Conservation (phyloP, 1,284 basidiomycete species). For the Rhodofomes roseus region DNA sequence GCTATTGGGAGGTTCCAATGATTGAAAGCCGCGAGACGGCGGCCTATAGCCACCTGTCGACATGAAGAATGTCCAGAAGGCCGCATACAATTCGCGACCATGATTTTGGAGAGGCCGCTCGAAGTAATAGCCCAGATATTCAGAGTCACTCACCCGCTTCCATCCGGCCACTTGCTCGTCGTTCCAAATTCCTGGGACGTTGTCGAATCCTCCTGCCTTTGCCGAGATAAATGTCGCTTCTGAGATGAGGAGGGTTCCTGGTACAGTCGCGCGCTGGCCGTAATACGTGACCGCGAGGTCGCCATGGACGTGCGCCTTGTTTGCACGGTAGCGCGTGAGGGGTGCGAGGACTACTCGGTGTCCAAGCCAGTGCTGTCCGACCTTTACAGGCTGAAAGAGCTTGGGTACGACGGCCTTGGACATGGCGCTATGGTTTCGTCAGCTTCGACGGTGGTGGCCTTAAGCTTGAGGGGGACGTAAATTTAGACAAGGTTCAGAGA, state of each 20-base stretch:
- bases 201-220: slow-evolving; percentile 34
- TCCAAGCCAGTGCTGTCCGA: slow-evolving; percentile 37
- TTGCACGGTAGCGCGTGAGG: slow-evolving; percentile 38
- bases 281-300: slow-evolving; percentile 42
- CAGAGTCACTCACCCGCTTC: slow-evolving; percentile 35
- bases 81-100: too few relatives aligned
- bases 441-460: background rate
- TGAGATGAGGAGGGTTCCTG: slow-evolving; percentile 45
- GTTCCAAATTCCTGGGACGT: slow-evolving; percentile 43
- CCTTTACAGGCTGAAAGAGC: slow-evolving; percentile 43
- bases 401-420: slow-evolving; percentile 9
- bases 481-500: too few relatives aligned
- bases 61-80: too few relatives aligned
- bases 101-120: too few relatives aligned
- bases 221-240: slow-evolving; percentile 43
- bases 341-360: slow-evolving; percentile 49
- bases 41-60: too few relatives aligned
- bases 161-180: slow-evolving; percentile 43
- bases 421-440: background rate
- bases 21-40: too few relatives aligned
- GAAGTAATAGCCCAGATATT: slow-evolving; percentile 12
- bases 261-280: slow-evolving; percentile 37
- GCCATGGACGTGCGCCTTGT: slow-evolving; percentile 23
- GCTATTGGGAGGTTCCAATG: too few relatives aligned
- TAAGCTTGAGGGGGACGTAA: background rate